Evolutionary conservation across 2,329 filamentous ascomycete genomes (phyloP), one percentile per base, ranked within the genome.

Genomic region (Huntiella abstrusa): DNA sequence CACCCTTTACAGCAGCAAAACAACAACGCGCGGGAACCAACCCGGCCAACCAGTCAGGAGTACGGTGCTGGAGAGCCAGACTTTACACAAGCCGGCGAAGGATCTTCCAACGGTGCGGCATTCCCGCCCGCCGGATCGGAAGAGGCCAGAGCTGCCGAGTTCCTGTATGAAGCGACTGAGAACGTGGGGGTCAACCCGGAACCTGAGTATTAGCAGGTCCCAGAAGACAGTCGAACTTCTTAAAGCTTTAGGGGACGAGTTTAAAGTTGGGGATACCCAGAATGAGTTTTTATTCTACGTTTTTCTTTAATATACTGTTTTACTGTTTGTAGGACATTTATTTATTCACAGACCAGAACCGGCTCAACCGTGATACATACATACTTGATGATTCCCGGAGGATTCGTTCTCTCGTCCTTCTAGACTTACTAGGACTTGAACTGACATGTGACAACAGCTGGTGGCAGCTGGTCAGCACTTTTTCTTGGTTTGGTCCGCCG

Each of bases 91-190:
- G 17, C 56, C 8, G 52, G 55, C 5, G 55, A 53, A 17, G 50
- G 59, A 57, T 45, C 45, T 32, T 19, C 40, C 15, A 39, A 28
- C 17, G 46, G 32, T 5, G 34, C 40, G 5, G 28, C 70, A 68
- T 49, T 49, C 35, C 40, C 44, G n/a, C 32, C 36, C n/a, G 32
- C 35, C 13, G 44, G 38, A 8, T 13, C 42, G 1, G 47, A 49
- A 5, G 33, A 19, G n/a, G 8, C 36, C 11, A 36, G 42, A 5
- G 37, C 33, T n/a, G 17, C 22, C 32, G 39, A 43, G 17, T 49
- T 45, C 22, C 33, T 44, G 6, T 49, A 45, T 37, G 32, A 28
- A 4, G 22, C 46, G 13, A 32, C 37, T 5, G 41, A 37, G 33
- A 41, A 38, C 32, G 32, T 28, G 5, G 36, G 35, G 12, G n/a